phyloP scores from a whole-genome alignment of 306 rosid species.

The Heteromeles arbutifolia region DNA sequence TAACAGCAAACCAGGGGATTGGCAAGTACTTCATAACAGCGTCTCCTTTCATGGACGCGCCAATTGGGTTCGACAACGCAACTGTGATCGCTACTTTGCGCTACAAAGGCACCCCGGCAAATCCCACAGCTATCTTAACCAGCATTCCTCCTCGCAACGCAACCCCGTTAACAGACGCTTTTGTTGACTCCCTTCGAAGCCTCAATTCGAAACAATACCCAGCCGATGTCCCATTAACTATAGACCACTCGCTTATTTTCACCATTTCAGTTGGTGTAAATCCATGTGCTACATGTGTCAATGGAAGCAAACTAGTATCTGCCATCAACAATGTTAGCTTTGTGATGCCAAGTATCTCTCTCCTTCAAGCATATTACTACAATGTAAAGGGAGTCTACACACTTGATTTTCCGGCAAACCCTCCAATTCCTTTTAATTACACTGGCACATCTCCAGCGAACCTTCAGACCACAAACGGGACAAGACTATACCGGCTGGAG shows the following conservation, averaged over 20 bases:
- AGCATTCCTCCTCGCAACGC: conserved; percentile 54
- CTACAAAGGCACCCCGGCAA: conserved; percentile 41
- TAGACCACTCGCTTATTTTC: conserved; percentile 53
- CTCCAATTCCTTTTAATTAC: conserved; percentile 45
- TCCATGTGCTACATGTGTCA: conserved; percentile 42
- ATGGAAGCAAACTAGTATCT: conserved; percentile 37
- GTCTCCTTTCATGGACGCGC: conserved; percentile 79
- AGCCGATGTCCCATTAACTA: conserved; percentile 39
- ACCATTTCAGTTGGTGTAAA: conserved; percentile 44
- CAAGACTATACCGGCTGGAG: conserved; percentile 40
- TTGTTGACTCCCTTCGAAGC: conserved; percentile 53
- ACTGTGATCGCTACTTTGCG: conserved; percentile 45
- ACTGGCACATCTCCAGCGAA: conserved; percentile 50
- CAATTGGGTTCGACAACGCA: conserved; percentile 49
- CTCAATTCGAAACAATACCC: conserved; percentile 58
- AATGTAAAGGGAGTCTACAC: conserved; percentile 48
- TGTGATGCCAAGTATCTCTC: conserved; percentile 43
- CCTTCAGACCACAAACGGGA: conserved; percentile 47
- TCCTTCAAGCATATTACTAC: conserved; percentile 70
- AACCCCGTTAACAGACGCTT: conserved; percentile 35
- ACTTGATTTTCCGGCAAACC: conserved; percentile 58
- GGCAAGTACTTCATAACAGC: conserved; percentile 57
- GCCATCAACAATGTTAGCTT: conserved; percentile 53
- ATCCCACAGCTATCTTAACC: conserved; percentile 28
- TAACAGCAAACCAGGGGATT: conserved; percentile 30